Percentiles rank a stretch among this genome's conserved stretches.
These are phyloP conservation scores for Saussurea involucrata DNA, from an alignment of 129 eudicot genomes.

Conservation along the genomic window DNA sequence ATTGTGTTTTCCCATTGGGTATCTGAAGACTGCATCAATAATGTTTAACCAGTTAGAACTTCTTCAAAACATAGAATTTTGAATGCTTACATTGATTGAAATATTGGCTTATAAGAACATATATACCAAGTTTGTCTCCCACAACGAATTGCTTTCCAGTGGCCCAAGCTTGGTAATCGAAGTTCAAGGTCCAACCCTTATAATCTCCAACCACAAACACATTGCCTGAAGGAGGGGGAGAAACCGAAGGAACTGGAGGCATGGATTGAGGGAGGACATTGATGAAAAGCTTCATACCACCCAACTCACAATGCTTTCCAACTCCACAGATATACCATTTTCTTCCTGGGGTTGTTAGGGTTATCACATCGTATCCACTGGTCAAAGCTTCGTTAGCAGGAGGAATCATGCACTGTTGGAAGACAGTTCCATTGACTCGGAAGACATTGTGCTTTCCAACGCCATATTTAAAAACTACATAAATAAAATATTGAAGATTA, in stretches of 20 bases:
- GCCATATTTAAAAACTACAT: slow-evolving; percentile 21
- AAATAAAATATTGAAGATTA: background rate
- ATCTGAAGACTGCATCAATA: slow-evolving; percentile 34
- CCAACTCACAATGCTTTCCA: slow-evolving; percentile 28
- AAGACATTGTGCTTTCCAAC: slow-evolving; percentile 17
- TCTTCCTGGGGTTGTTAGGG: slow-evolving; percentile 24
- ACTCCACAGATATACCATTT: slow-evolving; percentile 46
- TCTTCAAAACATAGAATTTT: background rate
- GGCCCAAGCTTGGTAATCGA: slow-evolving; percentile 38
- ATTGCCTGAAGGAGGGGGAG: background rate
- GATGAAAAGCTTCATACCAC: slow-evolving; percentile 29
- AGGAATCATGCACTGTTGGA: slow-evolving; percentile 24
- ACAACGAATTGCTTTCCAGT: slow-evolving; percentile 27
- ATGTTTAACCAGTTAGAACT: background rate
- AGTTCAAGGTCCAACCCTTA: slow-evolving; percentile 23
- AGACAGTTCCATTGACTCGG: slow-evolving; percentile 19
- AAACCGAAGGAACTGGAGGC: background rate
- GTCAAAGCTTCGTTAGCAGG: slow-evolving; percentile 27
- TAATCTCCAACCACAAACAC: slow-evolving; percentile 30
- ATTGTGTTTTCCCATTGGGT: slow-evolving; percentile 15
- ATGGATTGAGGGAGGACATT: slow-evolving; percentile 14
- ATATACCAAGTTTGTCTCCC: slow-evolving; percentile 28
- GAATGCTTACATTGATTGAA: background rate
- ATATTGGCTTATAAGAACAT: background rate
- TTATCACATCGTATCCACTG: slow-evolving; percentile 30